phyloP scores from a whole-genome alignment of 306 rosid genomes.

The apple (Malus domestica) region DNA sequence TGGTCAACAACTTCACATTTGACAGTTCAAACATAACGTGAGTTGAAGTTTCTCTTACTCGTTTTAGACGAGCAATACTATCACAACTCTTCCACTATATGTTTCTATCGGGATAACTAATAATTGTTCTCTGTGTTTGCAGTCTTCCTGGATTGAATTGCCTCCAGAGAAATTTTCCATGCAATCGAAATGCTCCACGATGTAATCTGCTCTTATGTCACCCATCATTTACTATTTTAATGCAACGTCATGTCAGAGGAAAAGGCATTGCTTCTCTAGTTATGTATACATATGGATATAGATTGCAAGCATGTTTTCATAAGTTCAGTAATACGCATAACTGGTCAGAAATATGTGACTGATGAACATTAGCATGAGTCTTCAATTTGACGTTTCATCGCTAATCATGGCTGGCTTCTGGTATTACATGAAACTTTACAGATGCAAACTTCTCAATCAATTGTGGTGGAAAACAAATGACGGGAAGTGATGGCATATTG shows the following conservation, averaged over 20 bases:
- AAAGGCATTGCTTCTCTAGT: not conserved
- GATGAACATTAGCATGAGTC: not conserved
- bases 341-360: not conserved
- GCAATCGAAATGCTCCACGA: conserved; percentile 11
- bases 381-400: not conserved
- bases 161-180: conserved; percentile 17
- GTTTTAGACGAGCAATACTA: too few relatives aligned
- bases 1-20: too few relatives aligned
- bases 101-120: not conserved
- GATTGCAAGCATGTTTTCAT: too few relatives aligned
- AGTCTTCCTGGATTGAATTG: conserved; percentile 18
- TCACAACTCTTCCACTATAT: too few relatives aligned
- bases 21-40: too few relatives aligned
- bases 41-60: too few relatives aligned
- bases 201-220: not conserved
- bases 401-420: not conserved
- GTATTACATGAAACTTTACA: not conserved
- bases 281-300: too few relatives aligned
- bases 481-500: too few relatives aligned
- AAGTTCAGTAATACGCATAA: not conserved
- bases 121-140: not conserved
- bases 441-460: too few relatives aligned
- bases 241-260: not conserved
- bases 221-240: not conserved
- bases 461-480: too few relatives aligned